phyloP scores from a whole-genome alignment of 2,329 filamentous ascomycete species.

The Penicillium sp. region DNA sequence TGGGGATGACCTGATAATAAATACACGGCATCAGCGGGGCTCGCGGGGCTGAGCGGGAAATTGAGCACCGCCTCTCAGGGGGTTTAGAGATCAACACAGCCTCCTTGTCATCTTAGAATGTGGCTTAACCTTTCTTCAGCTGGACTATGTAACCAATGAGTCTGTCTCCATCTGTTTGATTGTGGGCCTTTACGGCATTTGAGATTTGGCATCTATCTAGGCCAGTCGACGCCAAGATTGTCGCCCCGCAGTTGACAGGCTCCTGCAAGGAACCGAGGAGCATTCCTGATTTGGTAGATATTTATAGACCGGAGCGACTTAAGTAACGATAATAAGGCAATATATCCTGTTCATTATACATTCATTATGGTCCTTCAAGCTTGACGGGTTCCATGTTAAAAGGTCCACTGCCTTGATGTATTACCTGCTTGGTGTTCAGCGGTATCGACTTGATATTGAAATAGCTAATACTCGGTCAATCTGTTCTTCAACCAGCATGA shows the following conservation, averaged over 20 bases:
- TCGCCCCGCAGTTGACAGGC: neutral
- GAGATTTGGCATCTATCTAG: neutral
- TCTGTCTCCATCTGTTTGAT: neutral
- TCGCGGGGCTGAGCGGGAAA: constrained; percentile 16
- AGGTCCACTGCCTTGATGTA: neutral
- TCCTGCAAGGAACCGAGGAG: constrained; percentile 5
- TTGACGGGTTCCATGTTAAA: neutral
- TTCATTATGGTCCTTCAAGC: neutral
- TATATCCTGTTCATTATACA: neutral
- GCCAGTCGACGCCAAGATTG: constrained; percentile 1
- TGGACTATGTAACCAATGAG: neutral
- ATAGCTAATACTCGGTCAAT: no score
- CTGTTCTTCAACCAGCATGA: neutral
- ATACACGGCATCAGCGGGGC: constrained; percentile 11
- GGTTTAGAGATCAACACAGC: constrained; percentile 12
- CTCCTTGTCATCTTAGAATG: constrained; percentile 6
- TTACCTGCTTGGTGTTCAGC: neutral
- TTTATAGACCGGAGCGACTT: neutral
- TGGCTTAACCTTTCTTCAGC: constrained; percentile 4
- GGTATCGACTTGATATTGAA: neutral
- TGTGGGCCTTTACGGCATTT: neutral
- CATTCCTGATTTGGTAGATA: constrained; percentile 1
- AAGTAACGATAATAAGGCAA: neutral
- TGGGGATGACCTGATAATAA: constrained; percentile 5
- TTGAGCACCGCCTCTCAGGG: constrained; percentile 18